Evolutionary conservation across 192 early-diverging fungal genomes (phyloP), one percentile per base, ranked within the genome.

Genomic region (Geosiphon pyriformis): DNA sequence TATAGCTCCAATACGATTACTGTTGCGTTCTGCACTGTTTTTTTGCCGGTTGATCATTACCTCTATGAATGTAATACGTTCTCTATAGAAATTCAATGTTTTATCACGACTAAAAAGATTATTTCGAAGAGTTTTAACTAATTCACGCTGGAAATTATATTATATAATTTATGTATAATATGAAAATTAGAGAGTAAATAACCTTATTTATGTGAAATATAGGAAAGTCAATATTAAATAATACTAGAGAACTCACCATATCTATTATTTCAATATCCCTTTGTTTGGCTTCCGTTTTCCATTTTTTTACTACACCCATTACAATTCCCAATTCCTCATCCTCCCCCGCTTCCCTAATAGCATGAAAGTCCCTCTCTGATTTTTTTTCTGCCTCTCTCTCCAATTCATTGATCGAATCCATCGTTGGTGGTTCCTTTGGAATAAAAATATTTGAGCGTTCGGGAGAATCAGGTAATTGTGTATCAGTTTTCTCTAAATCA

Each of bases 51-150:
- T 65, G 22, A 65, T 42, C 10, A 65, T 6, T 23, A n/a, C 20
- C 23, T 65, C 63, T 15, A 65, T 11, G 26, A 32, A 18, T 7
- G 18, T 29, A 8, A 65, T 65, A 55, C 63, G 63, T n/a, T 65
- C 63, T 20, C n/a, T 17, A 27, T 54, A 65, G 11, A 33, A 7
- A 18, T 25, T 31, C 32, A 65, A 37, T 50, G 18, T 27, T 10
- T 54, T 2, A 54, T 65, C 32, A n/a, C 31, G 42, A 29, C 27
- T 35, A 17, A 26, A 22, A 29, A 62, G 25, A 31, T 22, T 49
- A n/a, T 62, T 29, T 8, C 33, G 42, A 22, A 62, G 29, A 11
- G 12, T n/a, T 20, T 20, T 2, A 48, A 46, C 27, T 2, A 30
- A 3, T 30, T 29, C n/a, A 32, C 46, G 35, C 60, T 62, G 11